A percentile compares a stretch with the other conserved stretches of the same genome.
Evolutionary conservation across 1,139 yeast genomes (phyloP).

Genomic region (Debaryomyces psychrophilus): DNA sequence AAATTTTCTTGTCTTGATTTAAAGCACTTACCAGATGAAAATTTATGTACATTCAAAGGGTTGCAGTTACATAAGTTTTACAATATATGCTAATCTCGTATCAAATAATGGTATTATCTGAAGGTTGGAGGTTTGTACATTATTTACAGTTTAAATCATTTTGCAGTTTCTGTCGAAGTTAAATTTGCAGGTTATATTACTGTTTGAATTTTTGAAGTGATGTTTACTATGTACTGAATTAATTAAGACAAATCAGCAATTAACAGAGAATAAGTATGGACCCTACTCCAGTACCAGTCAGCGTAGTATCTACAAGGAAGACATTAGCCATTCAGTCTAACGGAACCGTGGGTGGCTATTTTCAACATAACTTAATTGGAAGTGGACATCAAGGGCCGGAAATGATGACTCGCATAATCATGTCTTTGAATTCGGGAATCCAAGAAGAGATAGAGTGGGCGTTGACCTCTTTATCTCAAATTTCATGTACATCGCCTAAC

Average conservation of each 20-base stretch:
- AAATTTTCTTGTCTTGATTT: no score
- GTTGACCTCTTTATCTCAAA: slow-evolving; percentile 57
- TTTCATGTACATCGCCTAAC: slow-evolving; percentile 55
- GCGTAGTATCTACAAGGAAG: slow-evolving; percentile 23
- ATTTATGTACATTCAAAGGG: no score
- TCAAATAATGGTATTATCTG: no score
- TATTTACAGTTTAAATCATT: not conserved
- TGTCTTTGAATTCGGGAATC: slow-evolving; percentile 66
- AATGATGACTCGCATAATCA: slow-evolving; percentile 58
- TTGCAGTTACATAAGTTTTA: no score
- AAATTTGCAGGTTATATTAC: slow-evolving; percentile 13
- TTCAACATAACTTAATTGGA: slow-evolving; percentile 34
- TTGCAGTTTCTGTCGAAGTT: slow-evolving; percentile 7
- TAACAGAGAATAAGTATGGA: slow-evolving; percentile 13
- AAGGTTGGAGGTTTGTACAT: no score
- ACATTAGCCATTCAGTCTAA: slow-evolving; percentile 19
- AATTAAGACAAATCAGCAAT: not conserved
- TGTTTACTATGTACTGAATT: slow-evolving; percentile 1
- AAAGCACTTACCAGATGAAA: no score
- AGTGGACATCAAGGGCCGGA: slow-evolving; percentile 58
- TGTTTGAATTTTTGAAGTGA: slow-evolving; percentile 9
- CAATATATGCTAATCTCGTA: no score
- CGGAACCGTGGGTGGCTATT: slow-evolving; percentile 19
- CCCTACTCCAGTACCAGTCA: slow-evolving; percentile 26
- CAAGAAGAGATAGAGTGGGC: slow-evolving; percentile 70